Evolutionary conservation across 2,329 filamentous ascomycete genomes (phyloP).

Genomic region (Blastomyces percursus): DNA sequence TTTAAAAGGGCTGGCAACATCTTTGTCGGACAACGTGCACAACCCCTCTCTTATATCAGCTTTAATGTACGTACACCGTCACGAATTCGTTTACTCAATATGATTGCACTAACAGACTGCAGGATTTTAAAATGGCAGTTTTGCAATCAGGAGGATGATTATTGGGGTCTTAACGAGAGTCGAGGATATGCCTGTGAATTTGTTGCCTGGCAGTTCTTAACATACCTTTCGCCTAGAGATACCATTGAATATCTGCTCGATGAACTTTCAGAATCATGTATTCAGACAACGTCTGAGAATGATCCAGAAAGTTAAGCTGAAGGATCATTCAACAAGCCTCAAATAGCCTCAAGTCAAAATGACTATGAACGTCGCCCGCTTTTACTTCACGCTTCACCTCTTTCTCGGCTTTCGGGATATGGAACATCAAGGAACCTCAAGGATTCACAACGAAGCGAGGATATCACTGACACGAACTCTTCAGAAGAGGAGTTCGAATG

Average conservation of each 20-base stretch:
- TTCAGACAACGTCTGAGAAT: not conserved
- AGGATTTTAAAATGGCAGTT: conserved; percentile 51
- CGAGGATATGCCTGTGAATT: conserved; percentile 50
- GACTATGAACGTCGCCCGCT: not conserved
- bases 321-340: not conserved
- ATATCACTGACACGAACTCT: not conserved
- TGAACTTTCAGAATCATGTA: conserved; percentile 31
- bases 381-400: not conserved
- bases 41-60: conserved; percentile 37
- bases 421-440: not conserved
- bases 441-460: conserved; percentile 16
- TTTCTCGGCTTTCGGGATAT: conserved; percentile 2
- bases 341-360: not conserved
- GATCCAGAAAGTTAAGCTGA: not conserved
- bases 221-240: conserved; percentile 45
- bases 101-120: not conserved
- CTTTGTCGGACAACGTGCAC: conserved; percentile 32
- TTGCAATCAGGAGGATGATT: conserved; percentile 39
- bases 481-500: conserved; percentile 9
- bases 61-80: conserved; percentile 38
- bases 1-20: conserved; percentile 30
- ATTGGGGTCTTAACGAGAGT: conserved; percentile 46
- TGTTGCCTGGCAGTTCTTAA: conserved; percentile 52
- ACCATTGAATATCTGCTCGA: conserved; percentile 47
- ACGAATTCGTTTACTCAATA: not conserved